Evolutionary conservation across 2,329 filamentous ascomycete genomes (phyloP).

Genomic region (Daldinia eschscholtzii): DNA sequence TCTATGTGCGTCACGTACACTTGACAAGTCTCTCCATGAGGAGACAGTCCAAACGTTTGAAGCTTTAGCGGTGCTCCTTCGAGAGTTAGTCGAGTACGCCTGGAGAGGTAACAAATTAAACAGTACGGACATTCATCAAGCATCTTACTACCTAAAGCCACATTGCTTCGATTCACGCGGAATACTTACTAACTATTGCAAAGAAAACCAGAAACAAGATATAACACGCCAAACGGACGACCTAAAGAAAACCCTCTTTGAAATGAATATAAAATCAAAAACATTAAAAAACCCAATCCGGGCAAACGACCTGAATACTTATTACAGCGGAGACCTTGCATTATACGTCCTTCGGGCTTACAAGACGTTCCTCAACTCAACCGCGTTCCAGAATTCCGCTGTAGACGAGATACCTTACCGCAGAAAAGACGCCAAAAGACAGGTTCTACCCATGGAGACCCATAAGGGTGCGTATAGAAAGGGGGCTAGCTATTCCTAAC

Average conservation of each 20-base stretch:
- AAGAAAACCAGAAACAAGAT: background rate
- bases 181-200: background rate
- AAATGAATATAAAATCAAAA: slow-evolving; percentile 2
- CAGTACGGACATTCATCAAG: background rate
- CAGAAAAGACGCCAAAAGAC: background rate
- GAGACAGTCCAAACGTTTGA: background rate
- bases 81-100: background rate
- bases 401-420: background rate
- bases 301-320: background rate
- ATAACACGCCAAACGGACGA: background rate
- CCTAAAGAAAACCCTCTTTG: background rate
- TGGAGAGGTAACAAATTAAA: slow-evolving; percentile 1
- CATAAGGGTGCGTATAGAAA: background rate
- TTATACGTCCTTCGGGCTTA: background rate
- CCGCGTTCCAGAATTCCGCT: background rate
- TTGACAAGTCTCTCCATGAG: background rate
- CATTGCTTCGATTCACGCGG: too few species aligned
- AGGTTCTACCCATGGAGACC: background rate
- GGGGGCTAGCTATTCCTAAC: background rate
- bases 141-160: too few species aligned
- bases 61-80: background rate
- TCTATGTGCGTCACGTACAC: slow-evolving; percentile 1
- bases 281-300: background rate
- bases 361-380: background rate
- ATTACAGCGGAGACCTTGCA: background rate